Evolutionary conservation across 768 basidiomycete species (phyloP).

Genomic region (Tephrocybe sp.): DNA sequence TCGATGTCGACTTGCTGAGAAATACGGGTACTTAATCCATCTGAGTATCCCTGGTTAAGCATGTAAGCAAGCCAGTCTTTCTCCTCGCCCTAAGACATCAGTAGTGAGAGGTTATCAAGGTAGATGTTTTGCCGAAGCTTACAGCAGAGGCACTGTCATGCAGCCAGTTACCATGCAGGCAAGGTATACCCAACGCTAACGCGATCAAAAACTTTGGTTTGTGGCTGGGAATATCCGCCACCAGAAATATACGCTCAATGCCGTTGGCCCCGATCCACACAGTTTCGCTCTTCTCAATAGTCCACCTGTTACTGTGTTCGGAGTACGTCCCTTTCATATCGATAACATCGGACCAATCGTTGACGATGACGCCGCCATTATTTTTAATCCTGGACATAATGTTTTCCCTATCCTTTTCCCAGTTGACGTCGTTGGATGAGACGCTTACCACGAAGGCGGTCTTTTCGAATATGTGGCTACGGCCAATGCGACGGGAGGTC

Average conservation of each 20-base stretch:
- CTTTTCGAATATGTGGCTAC: constrained; percentile 40
- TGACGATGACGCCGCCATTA: constrained; percentile 57
- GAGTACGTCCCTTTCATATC: constrained; percentile 52
- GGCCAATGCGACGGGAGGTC: constrained; percentile 24
- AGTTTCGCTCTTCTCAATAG: constrained; percentile 47
- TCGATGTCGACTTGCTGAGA: constrained; percentile 49
- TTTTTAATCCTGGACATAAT: constrained; percentile 43
- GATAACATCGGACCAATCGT: constrained; percentile 61
- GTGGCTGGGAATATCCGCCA: constrained; percentile 63
- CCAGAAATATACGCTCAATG: constrained; percentile 58
- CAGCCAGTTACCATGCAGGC: constrained; percentile 62
- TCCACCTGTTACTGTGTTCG: constrained; percentile 49
- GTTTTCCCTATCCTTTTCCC: constrained; percentile 40
- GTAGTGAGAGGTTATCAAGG: neutral
- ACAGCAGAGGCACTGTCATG: constrained; percentile 34
- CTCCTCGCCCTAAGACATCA: constrained; percentile 29
- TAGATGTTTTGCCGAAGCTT: constrained; percentile 16
- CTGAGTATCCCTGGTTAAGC: constrained; percentile 57
- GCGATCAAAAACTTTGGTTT: constrained; percentile 83
- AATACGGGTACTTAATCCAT: constrained; percentile 29
- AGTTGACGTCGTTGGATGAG: constrained; percentile 43
- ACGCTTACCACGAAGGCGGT: constrained; percentile 66
- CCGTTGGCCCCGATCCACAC: constrained; percentile 41
- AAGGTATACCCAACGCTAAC: constrained; percentile 85
- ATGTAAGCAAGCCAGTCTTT: constrained; percentile 66